Conservation (phyloP, 805 yeast species). For the Jamesozyma lodderae region DNA sequence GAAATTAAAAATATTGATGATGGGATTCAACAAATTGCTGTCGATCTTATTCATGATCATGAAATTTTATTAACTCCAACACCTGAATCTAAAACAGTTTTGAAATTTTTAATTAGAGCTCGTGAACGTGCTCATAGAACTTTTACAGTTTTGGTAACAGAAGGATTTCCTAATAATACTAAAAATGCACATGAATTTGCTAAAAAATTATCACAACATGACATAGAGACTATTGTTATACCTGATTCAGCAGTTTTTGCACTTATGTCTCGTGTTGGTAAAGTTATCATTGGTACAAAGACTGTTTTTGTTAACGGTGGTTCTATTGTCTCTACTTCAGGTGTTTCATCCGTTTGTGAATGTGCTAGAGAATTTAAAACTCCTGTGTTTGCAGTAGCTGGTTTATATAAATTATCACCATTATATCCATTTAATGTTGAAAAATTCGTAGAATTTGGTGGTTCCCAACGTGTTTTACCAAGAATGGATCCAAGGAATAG, state of each 20-base stretch:
- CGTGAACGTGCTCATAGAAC: slow-evolving; percentile 66
- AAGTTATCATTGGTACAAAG: slow-evolving; percentile 86
- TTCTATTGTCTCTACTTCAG: slow-evolving; percentile 75
- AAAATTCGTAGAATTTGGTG: slow-evolving; percentile 80
- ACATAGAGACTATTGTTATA: slow-evolving; percentile 80
- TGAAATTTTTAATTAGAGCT: slow-evolving; percentile 79
- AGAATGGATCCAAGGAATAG: slow-evolving; percentile 57
- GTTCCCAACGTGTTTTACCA: slow-evolving; percentile 40
- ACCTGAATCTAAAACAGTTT: slow-evolving; percentile 81
- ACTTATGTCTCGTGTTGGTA: slow-evolving; percentile 94
- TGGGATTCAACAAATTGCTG: slow-evolving; percentile 82
- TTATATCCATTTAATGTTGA: slow-evolving; percentile 84
- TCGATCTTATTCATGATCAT: slow-evolving; percentile 89
- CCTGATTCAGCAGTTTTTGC: slow-evolving; percentile 93
- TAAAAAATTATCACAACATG: slow-evolving; percentile 66
- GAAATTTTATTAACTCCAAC: slow-evolving; percentile 83
- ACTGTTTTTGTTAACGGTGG: slow-evolving; percentile 97
- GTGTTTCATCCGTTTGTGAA: slow-evolving; percentile 88
- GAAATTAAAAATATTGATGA: slow-evolving; percentile 86
- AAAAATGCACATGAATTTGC: slow-evolving; percentile 71
- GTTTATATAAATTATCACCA: slow-evolving; percentile 86
- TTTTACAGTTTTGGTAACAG: slow-evolving; percentile 87
- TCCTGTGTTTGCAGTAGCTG: slow-evolving; percentile 95
- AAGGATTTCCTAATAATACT: slow-evolving; percentile 85
- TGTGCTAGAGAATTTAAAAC: slow-evolving; percentile 92